phyloP scores from a whole-genome alignment of 2,329 filamentous ascomycete species.

The Curvularia sp. region DNA sequence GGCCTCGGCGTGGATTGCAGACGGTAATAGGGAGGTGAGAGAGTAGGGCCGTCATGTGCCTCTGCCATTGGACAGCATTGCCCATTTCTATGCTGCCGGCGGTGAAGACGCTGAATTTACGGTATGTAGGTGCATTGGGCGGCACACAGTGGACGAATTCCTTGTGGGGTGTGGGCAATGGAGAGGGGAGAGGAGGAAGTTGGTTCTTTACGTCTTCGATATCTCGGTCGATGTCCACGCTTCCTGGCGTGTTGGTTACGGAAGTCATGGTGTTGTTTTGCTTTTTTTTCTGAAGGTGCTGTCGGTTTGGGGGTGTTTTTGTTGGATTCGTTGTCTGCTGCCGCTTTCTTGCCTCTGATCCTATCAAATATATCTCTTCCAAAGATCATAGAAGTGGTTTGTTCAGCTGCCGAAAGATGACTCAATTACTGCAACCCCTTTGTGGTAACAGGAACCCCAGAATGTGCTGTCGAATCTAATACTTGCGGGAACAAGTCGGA shows the following conservation, averaged over 20 bases:
- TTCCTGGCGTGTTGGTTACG: background rate
- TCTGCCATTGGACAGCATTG: constrained; percentile 60
- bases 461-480: constrained; percentile 19
- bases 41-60: constrained; percentile 53
- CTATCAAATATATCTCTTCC: background rate
- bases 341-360: background rate
- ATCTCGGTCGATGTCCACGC: constrained; percentile 28
- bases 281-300: background rate
- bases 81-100: constrained; percentile 63
- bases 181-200: constrained; percentile 25
- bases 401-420: background rate
- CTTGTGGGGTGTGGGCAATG: constrained; percentile 17
- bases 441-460: constrained; percentile 1
- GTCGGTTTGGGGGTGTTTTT: background rate
- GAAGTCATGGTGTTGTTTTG: constrained; percentile 4
- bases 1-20: constrained; percentile 62
- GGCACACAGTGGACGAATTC: constrained; percentile 29
- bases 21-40: constrained; percentile 58
- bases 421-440: constrained; percentile 13
- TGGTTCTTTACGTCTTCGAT: constrained; percentile 33
- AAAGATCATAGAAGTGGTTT: background rate
- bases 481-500: constrained; percentile 18
- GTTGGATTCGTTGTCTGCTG: background rate
- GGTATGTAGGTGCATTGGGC: constrained; percentile 23
- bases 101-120: constrained; percentile 60